These are phyloP conservation scores for Claviceps africana DNA, from an alignment of 2,329 filamentous ascomycete species.

Conservation along the genomic window DNA sequence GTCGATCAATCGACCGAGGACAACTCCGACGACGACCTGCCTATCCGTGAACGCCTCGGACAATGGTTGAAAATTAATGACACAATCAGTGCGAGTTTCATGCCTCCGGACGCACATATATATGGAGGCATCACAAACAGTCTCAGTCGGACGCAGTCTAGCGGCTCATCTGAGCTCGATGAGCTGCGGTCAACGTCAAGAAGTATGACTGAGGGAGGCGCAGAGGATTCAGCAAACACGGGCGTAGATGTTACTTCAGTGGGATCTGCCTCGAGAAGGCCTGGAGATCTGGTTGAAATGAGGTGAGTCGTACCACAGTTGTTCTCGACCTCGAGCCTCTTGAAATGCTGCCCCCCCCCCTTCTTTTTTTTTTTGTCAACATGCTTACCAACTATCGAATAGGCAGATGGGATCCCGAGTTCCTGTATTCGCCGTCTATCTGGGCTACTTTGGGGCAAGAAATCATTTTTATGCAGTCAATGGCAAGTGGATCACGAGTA, in stretches of 20 bases:
- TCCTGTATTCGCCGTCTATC: constrained; percentile 36
- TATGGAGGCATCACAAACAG: constrained; percentile 17
- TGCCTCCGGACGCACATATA: constrained; percentile 14
- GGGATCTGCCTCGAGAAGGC: constrained; percentile 14
- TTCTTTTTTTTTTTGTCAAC: neutral
- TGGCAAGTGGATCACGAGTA: constrained; percentile 33
- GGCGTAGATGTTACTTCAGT: constrained; percentile 14
- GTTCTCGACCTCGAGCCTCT: neutral
- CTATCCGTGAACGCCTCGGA: constrained; percentile 28
- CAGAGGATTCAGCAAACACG: constrained; percentile 15
- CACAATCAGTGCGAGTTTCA: constrained; percentile 8
- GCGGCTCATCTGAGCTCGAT: constrained; percentile 19
- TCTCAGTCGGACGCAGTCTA: constrained; percentile 20
- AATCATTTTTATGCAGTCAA: constrained; percentile 41
- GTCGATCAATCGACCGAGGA: neutral
- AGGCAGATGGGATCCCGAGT: constrained; percentile 25
- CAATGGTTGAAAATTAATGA: constrained; percentile 27
- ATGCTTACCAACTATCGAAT: constrained; percentile 5
- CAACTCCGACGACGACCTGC: constrained; percentile 3
- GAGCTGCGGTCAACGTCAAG: constrained; percentile 12
- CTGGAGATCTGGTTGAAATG: constrained; percentile 40
- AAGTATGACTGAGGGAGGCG: constrained; percentile 12
- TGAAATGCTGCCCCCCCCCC: neutral
- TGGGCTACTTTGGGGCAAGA: constrained; percentile 35
- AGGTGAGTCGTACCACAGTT: constrained; percentile 14